These are phyloP conservation scores for Medicago ruthenica DNA, from an alignment of 306 rosid genomes.

Conservation along the genomic window DNA sequence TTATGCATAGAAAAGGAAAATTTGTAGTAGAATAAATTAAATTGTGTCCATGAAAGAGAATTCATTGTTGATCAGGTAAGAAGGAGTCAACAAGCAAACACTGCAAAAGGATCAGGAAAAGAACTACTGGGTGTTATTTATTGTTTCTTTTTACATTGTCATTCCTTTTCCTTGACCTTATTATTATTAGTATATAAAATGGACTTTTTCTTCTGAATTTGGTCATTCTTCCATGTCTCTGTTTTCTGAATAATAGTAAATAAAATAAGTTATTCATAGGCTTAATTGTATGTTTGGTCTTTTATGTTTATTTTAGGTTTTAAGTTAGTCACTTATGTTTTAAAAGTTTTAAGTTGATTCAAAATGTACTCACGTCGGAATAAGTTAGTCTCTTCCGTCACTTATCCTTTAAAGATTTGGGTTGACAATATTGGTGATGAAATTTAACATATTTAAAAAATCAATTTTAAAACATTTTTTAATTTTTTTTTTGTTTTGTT, in stretches of 20 bases:
- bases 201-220: background rate
- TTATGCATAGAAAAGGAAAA: background rate
- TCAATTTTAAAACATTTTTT: too few relatives aligned
- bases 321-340: too few relatives aligned
- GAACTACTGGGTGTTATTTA: constrained; percentile 23
- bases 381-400: too few relatives aligned
- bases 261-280: too few relatives aligned
- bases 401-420: too few relatives aligned
- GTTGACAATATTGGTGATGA: too few relatives aligned
- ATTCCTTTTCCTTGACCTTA: constrained; percentile 30
- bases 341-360: too few relatives aligned
- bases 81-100: constrained; percentile 25
- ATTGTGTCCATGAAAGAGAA: background rate
- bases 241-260: background rate
- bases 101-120: constrained; percentile 22
- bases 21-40: background rate
- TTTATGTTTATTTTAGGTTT: too few relatives aligned
- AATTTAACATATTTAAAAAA: too few relatives aligned
- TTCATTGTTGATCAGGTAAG: constrained; percentile 4
- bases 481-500: too few relatives aligned
- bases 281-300: too few relatives aligned
- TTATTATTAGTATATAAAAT: background rate
- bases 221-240: background rate
- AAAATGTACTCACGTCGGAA: too few relatives aligned
- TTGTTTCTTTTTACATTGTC: constrained; percentile 25